A percentile compares a stretch with the other conserved stretches of the same genome.
These are phyloP conservation scores for Cryptococcus amylolentus DNA, from an alignment of 1,284 basidiomycete species.

Conservation along the genomic window DNA sequence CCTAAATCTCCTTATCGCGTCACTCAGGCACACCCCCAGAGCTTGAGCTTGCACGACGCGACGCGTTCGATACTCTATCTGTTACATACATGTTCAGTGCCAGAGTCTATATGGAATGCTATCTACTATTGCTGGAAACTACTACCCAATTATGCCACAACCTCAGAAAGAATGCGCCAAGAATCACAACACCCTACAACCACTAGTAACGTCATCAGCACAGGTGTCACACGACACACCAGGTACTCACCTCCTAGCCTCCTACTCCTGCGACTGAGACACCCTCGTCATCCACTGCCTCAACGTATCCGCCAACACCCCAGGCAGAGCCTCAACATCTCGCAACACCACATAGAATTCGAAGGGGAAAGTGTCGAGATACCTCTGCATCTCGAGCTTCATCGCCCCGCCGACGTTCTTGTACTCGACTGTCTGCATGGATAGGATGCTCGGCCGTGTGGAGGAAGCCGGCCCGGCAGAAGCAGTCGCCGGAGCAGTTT, in stretches of 20 bases:
- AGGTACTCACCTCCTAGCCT: not conserved
- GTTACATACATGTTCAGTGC: no score
- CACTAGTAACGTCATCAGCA: not conserved
- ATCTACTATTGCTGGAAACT: no score
- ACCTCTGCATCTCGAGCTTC: slow-evolving; percentile 84
- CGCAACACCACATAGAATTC: slow-evolving; percentile 94
- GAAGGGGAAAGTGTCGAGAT: slow-evolving; percentile 96
- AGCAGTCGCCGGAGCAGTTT: slow-evolving; percentile 19
- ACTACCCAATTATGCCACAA: no score
- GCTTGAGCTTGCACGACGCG: no score
- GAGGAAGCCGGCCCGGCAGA: slow-evolving; percentile 9
- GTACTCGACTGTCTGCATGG: slow-evolving; percentile 90
- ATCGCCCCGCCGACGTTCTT: slow-evolving; percentile 76
- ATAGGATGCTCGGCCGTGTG: slow-evolving; percentile 60
- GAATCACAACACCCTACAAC: no score
- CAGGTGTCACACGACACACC: not conserved
- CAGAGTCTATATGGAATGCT: no score
- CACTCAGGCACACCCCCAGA: no score
- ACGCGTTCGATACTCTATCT: no score
- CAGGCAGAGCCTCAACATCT: slow-evolving; percentile 86
- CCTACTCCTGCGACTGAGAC: slow-evolving; percentile 45
- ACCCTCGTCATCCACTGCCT: slow-evolving; percentile 65
- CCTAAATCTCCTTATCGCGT: no score
- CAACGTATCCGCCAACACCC: slow-evolving; percentile 84
- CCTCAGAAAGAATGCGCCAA: no score